Evolutionary conservation across 2,329 filamentous ascomycete species (phyloP), one percentile per base, ranked within the genome.

Genomic region (Huntiella savannae): DNA sequence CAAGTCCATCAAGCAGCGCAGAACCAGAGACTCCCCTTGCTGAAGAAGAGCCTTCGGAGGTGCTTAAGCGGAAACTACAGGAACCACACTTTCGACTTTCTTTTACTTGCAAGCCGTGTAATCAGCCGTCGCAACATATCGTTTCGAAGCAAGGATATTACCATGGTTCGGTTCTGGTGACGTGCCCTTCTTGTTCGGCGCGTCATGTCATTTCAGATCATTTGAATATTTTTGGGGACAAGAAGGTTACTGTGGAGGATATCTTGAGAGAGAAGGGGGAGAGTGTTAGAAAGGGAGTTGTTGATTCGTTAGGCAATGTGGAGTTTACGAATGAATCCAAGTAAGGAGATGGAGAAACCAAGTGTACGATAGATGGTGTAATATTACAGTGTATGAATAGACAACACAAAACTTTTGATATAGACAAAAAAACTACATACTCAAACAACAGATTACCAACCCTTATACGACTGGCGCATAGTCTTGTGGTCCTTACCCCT

Each of bases 71-170:
- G 33, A 60, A 59, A 36, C 46, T 54, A 19, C 56, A 59, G 53
- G 58, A 75, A 54, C 84, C 84, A 1, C 75, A 82, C 48, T 98
- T 96, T 63, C 72, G 85, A 54, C 70, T 98, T 53, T 82, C 78
- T 43, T 95, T 98, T 60, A 98, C 91, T 54, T 98, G 91, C 71
- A 78, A 82, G 49, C 84, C 83, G 32, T 98, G 91, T 64, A 67
- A 70, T 40, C 66, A 73, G 33, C 79, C 87, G 49, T 92, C 84
- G n/a, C 71, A 77, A 10, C 92, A 98, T 63, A 73, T 73, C 43
- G 69, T 98, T 55, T 85, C 84, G 28, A 95, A 96, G 62, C 91
- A 96, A 58, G 91, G 85, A 32, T 98, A 98, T 59, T 87, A 96
- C 62, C 70, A 79, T 52, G 91, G 91, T 33, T 88, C 85, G 1